Conservation (phyloP, 169 alveolate species). For the Eimeria sp. region DNA sequence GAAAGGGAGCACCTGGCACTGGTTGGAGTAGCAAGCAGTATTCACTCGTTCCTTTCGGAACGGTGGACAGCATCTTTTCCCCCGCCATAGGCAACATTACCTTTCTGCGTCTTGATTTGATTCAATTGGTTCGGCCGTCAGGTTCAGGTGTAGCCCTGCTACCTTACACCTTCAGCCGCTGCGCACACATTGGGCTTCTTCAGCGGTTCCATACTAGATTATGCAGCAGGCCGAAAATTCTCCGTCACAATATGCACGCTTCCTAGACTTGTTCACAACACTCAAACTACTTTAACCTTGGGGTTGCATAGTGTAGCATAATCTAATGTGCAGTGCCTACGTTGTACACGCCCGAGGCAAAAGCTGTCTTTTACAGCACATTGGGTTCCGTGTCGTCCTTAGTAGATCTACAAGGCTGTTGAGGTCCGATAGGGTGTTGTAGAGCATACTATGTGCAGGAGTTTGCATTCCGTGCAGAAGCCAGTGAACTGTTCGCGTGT, state of each 20-base stretch:
- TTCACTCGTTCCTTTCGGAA: background rate
- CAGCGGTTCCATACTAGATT: background rate
- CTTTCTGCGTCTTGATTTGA: background rate
- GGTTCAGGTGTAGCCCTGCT: background rate
- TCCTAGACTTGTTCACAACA: background rate
- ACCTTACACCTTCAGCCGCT: background rate
- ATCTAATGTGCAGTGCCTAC: background rate
- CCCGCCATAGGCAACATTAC: background rate
- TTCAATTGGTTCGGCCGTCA: background rate
- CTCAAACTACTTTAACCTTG: background rate
- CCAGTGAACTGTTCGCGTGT: background rate
- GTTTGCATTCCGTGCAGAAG: background rate
- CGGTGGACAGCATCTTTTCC: slow-evolving; percentile 3
- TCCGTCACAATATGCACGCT: background rate
- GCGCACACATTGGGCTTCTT: background rate
- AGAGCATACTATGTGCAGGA: background rate
- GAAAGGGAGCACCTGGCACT: background rate
- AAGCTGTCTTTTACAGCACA: background rate
- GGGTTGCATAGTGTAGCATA: background rate
- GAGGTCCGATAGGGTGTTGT: background rate
- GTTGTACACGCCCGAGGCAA: background rate
- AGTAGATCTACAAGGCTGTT: background rate
- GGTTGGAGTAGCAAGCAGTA: background rate
- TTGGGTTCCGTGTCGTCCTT: background rate
- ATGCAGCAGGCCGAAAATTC: too few species aligned